A percentile compares a stretch with the other conserved stretches of the same genome.
Evolutionary conservation across 2,329 filamentous ascomycete species (phyloP).

Genomic region (Fusarium luffae): DNA sequence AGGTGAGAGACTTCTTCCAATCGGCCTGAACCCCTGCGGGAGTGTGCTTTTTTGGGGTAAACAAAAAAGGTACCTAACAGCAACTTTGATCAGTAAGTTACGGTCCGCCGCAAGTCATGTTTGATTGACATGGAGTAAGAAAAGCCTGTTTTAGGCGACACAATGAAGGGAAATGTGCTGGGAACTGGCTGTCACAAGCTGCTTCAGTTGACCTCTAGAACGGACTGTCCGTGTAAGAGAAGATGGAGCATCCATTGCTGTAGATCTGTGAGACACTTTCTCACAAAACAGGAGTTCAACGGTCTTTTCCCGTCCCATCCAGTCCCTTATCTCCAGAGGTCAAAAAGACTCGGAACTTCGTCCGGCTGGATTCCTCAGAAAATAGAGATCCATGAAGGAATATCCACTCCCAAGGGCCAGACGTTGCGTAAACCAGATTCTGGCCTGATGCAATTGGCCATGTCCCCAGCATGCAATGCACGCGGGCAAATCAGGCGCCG

Average conservation of each 20-base stretch:
- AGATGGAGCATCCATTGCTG: slow-evolving; percentile 1
- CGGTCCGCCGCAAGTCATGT: slow-evolving; percentile 14
- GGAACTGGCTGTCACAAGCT: background rate
- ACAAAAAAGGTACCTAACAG: slow-evolving; percentile 34
- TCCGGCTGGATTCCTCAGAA: slow-evolving; percentile 1
- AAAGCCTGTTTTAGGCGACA: slow-evolving; percentile 20
- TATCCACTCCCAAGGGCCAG: slow-evolving; percentile 14
- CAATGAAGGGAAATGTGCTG: background rate
- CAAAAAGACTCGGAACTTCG: slow-evolving; percentile 4
- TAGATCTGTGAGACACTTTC: slow-evolving; percentile 6
- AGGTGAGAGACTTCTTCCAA: slow-evolving; percentile 26
- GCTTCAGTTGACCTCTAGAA: slow-evolving; percentile 9
- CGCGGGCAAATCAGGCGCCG: slow-evolving; percentile 43
- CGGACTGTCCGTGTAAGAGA: slow-evolving; percentile 11
- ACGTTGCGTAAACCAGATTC: slow-evolving; percentile 45
- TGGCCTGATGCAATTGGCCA: slow-evolving; percentile 47
- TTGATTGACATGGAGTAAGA: slow-evolving; percentile 8
- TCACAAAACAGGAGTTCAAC: slow-evolving; percentile 3
- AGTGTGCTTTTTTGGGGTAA: slow-evolving; percentile 31
- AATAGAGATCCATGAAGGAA: background rate
- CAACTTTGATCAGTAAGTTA: slow-evolving; percentile 31
- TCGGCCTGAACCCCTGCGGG: slow-evolving; percentile 22
- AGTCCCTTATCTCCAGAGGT: slow-evolving; percentile 26
- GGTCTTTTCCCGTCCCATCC: background rate
- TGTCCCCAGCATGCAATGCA: slow-evolving; percentile 29